phyloP scores from a whole-genome alignment of 2,329 filamentous ascomycete genomes.

The Ophiostoma pallidulum region DNA sequence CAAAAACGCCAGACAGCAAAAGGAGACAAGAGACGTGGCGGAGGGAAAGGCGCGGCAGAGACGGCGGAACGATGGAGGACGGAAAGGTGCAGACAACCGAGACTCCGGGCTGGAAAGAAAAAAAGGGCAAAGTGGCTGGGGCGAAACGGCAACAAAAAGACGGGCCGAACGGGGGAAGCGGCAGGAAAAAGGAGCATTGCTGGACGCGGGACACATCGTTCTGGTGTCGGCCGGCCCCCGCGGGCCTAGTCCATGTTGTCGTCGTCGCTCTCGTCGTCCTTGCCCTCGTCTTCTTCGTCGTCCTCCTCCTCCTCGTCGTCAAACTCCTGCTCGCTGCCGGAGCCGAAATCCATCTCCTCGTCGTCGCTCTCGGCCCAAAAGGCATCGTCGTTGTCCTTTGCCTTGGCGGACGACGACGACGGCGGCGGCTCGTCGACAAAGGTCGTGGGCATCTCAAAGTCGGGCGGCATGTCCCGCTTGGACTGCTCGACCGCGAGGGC shows the following conservation, averaged over 20 bases:
- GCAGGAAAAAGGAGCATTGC: no score
- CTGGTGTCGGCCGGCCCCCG: no score
- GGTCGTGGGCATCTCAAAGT: slow-evolving; percentile 73
- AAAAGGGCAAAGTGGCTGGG: no score
- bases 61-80: neutral
- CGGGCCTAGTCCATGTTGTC: slow-evolving; percentile 19
- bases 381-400: slow-evolving; percentile 61
- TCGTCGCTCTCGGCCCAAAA: slow-evolving; percentile 76
- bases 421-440: slow-evolving; percentile 51
- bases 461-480: slow-evolving; percentile 68
- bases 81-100: neutral
- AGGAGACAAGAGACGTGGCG: neutral
- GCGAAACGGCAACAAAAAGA: neutral
- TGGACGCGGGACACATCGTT: no score
- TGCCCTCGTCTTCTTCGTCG: slow-evolving; percentile 46
- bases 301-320: slow-evolving; percentile 52
- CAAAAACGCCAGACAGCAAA: no score
- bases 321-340: slow-evolving; percentile 45
- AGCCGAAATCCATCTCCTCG: slow-evolving; percentile 69
- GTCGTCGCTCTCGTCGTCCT: slow-evolving; percentile 45
- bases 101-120: neutral
- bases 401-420: no score
- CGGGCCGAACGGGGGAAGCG: no score
- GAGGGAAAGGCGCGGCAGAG: no score
- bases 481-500: slow-evolving; percentile 61